Evolutionary conservation across 768 basidiomycete species (phyloP), one percentile per base, ranked within the genome.

Genomic region (Tricholomella constricta): DNA sequence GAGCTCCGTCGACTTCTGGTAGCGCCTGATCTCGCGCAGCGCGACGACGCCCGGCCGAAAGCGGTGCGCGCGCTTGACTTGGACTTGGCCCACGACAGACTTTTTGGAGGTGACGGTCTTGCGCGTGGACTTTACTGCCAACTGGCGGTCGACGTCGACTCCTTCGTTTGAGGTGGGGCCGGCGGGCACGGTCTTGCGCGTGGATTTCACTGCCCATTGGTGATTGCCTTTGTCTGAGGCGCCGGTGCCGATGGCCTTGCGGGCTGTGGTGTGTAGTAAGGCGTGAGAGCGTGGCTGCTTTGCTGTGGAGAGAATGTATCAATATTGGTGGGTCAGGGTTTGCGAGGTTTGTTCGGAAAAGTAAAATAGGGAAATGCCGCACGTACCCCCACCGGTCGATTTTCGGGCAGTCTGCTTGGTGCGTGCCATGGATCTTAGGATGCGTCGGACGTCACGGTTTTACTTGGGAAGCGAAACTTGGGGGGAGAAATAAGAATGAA

Each of bases 51-150:
- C 62, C 1, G 62, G 60, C 29, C 58, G 51, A 81, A 92, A 94
- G 55, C 91, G 81, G 80, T 94, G 91, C 52, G 91, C 89, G 80
- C 92, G 94, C 86, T 95, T 94, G 59, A 94, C 91, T 11, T 31
- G 6, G 29, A 11, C 83, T 23, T 19, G 44, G 9, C 38, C 22
- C 11, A 20, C 23, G 10, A 9, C 11, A 10, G 12, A 3, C 11
- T 10, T 45, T 10, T 44, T 32, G 31, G 4, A 11, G 69, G 45
- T 15, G 49, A 34, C 58, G 71, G 41, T 32, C 9, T 32, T 75
- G 26, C 76, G 68, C 23, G 69, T 72, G 2, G 70, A 77, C 62
- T 78, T 92, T 62, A 84, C 81, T 62, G 89, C 88, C 62, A 93
- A 82, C 72, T 89, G 88, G 29, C 6, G 29, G 29, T 9, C 31